Percentiles rank a stretch among this genome's conserved stretches.
Evolutionary conservation across 768 basidiomycete genomes (phyloP).

Genomic region (Suillus paluster): DNA sequence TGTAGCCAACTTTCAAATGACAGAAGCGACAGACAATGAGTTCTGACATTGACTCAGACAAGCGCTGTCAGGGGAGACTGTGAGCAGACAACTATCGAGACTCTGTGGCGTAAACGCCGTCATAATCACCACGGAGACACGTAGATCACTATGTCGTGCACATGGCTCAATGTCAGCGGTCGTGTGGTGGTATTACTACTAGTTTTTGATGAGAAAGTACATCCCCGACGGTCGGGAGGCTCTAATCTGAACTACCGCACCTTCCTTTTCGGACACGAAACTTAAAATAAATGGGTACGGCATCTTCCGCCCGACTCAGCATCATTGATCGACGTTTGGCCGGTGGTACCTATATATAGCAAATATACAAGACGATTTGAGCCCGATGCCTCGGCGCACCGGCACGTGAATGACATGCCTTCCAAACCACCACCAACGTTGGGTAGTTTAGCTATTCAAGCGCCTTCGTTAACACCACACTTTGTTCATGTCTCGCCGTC

Average conservation of each 20-base stretch:
- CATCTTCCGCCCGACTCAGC: background rate
- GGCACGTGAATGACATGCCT: constrained; percentile 41
- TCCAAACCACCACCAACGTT: constrained; percentile 51
- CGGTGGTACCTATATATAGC: background rate
- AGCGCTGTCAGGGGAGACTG: background rate
- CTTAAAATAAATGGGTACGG: constrained; percentile 1
- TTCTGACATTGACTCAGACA: background rate
- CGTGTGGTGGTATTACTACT: background rate
- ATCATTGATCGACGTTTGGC: constrained; percentile 10
- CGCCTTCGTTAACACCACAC: constrained; percentile 60
- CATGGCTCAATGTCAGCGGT: background rate
- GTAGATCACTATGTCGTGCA: background rate
- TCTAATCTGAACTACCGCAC: constrained; percentile 23
- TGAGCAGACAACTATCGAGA: background rate
- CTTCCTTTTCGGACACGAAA: constrained; percentile 32
- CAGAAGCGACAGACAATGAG: background rate
- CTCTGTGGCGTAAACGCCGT: constrained; percentile 2
- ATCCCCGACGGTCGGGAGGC: constrained; percentile 5
- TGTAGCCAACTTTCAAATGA: background rate
- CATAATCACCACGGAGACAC: constrained; percentile 7
- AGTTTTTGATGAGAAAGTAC: constrained; percentile 3
- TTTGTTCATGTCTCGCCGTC: constrained; percentile 72
- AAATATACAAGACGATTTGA: constrained; percentile 26
- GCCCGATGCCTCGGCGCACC: constrained; percentile 25
- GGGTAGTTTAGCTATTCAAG: constrained; percentile 73